These are phyloP conservation scores for Septoria petroselini DNA, from an alignment of 2,329 filamentous ascomycete genomes.

Conservation along the genomic window DNA sequence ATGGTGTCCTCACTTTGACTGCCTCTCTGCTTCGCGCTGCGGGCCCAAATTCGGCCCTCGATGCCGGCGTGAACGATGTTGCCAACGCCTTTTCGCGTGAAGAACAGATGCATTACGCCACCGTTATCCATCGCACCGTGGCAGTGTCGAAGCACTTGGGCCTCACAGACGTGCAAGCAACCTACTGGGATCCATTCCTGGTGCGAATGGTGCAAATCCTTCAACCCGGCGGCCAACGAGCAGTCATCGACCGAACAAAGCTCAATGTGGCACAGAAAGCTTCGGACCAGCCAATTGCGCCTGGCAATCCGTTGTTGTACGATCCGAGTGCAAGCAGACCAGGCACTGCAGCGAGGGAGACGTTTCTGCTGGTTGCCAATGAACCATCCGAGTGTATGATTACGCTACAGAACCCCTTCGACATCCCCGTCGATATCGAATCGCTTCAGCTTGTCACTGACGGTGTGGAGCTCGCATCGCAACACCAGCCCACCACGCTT, in stretches of 20 bases:
- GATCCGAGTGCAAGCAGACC: conserved; percentile 80
- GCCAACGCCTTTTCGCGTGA: conserved; percentile 50
- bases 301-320: conserved; percentile 81
- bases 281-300: conserved; percentile 13
- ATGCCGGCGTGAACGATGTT: conserved; percentile 15
- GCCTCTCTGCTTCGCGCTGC: conserved; percentile 78
- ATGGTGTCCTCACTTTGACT: conserved; percentile 83
- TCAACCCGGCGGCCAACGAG: conserved; percentile 20
- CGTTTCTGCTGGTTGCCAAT: conserved; percentile 71
- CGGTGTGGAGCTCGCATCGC: conserved; percentile 68
- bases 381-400: conserved; percentile 76
- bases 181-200: conserved; percentile 97
- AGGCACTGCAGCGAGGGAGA: conserved; percentile 49
- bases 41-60: conserved; percentile 54
- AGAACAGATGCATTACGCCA: conserved; percentile 79
- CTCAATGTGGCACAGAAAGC: conserved; percentile 18
- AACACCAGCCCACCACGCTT: conserved; percentile 63
- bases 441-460: conserved; percentile 71
- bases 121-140: conserved; percentile 82
- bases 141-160: conserved; percentile 73
- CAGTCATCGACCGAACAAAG: conserved; percentile 27
- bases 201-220: conserved; percentile 73
- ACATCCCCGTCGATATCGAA: conserved; percentile 88
- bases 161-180: conserved; percentile 65
- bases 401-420: conserved; percentile 88